Conservation (phyloP, 2,329 filamentous ascomycete genomes). For the Plectosphaerella sp. region DNA sequence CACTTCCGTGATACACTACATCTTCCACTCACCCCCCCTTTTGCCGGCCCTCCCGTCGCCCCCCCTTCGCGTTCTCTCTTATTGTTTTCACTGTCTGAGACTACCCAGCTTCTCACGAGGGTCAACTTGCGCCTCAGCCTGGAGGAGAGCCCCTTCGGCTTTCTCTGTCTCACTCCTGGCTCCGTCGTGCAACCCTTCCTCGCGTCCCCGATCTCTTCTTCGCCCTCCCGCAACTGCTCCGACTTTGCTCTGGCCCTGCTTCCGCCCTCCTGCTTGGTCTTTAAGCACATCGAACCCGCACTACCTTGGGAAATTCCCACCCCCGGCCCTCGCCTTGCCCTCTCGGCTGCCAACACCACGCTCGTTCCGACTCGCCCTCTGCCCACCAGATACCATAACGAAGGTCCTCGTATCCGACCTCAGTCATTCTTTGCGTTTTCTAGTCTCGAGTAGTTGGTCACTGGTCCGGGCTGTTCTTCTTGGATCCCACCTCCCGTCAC, state of each 20-base stretch:
- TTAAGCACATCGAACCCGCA: neutral
- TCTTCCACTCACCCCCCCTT: neutral
- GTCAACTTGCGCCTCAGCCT: neutral
- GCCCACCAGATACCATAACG: too few relatives aligned
- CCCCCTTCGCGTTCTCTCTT: neutral
- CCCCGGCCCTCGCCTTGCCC: neutral
- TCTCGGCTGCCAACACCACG: too few relatives aligned
- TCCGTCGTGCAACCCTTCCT: constrained; percentile 1
- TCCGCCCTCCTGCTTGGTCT: neutral
- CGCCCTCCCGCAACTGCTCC: neutral
- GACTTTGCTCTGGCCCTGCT: neutral
- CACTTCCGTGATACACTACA: constrained; percentile 10
- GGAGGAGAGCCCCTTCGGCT: constrained; percentile 1
- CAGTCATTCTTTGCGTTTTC: neutral
- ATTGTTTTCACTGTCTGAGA: constrained; percentile 2
- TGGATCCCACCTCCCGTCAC: neutral
- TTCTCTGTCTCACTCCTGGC: constrained; percentile 3
- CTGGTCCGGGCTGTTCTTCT: neutral
- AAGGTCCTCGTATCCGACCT: neutral
- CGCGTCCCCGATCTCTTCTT: neutral
- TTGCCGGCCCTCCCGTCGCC: neutral
- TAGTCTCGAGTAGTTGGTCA: too few relatives aligned
- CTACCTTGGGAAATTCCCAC: neutral
- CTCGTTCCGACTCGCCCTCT: too few relatives aligned
- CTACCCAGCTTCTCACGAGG: constrained; percentile 1